These are phyloP conservation scores for Parastagonospora avenae DNA, from an alignment of 2,329 filamentous ascomycete species.

Conservation along the genomic window DNA sequence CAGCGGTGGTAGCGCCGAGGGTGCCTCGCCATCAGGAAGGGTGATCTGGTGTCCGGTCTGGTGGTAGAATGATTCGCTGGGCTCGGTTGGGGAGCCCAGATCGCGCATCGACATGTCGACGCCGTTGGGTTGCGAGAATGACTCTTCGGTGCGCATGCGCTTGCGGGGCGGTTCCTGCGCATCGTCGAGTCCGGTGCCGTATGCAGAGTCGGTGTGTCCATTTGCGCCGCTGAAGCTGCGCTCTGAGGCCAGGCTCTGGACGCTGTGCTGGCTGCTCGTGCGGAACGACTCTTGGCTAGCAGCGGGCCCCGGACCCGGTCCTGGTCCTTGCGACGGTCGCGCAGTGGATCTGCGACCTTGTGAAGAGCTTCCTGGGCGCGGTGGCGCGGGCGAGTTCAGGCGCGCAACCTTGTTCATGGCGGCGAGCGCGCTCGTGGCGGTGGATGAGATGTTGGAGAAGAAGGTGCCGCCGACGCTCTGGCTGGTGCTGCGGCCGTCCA, in stretches of 20 bases:
- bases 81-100: slow-evolving; percentile 71
- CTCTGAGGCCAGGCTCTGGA: slow-evolving; percentile 72
- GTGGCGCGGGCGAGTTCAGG: slow-evolving; percentile 78
- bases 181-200: slow-evolving; percentile 63
- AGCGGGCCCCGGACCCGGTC: slow-evolving; percentile 37
- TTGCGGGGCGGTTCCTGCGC: slow-evolving; percentile 80
- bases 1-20: slow-evolving; percentile 68
- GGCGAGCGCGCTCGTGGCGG: slow-evolving; percentile 89
- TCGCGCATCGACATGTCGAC: slow-evolving; percentile 65
- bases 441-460: slow-evolving; percentile 95
- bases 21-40: slow-evolving; percentile 58
- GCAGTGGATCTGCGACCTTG: slow-evolving; percentile 72
- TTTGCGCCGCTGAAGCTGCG: slow-evolving; percentile 67
- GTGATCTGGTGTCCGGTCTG: slow-evolving; percentile 54
- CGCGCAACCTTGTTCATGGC: slow-evolving; percentile 92
- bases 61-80: slow-evolving; percentile 72
- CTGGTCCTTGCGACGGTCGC: slow-evolving; percentile 72
- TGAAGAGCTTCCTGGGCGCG: slow-evolving; percentile 65
- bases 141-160: slow-evolving; percentile 62
- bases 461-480: slow-evolving; percentile 78
- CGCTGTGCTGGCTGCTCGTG: slow-evolving; percentile 80
- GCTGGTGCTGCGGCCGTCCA: slow-evolving; percentile 70
- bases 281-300: slow-evolving; percentile 69
- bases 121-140: slow-evolving; percentile 49
- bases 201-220: slow-evolving; percentile 66